These are phyloP conservation scores for Oemleria cerasiformis DNA, from an alignment of 306 rosid genomes.

Conservation along the genomic window DNA sequence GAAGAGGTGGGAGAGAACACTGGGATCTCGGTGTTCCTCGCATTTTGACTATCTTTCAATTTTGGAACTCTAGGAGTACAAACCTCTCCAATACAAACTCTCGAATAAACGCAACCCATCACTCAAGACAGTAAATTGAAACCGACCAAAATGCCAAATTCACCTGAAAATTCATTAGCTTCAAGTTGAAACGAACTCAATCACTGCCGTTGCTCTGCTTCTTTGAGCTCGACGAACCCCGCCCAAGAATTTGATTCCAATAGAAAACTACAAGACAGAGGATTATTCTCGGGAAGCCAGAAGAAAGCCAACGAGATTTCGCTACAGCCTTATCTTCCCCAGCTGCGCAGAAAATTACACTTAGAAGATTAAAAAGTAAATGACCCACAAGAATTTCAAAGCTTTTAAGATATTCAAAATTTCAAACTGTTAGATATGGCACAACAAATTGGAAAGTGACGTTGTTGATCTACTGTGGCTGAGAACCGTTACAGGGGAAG, in stretches of 20 bases:
- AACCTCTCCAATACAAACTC: constrained; percentile 73
- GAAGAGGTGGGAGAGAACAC: constrained; percentile 48
- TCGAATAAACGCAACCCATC: constrained; percentile 94
- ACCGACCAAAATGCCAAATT: constrained; percentile 33
- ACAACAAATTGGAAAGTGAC: constrained; percentile 24
- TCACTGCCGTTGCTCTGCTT: constrained; percentile 6
- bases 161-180: constrained; percentile 43
- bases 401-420: neutral
- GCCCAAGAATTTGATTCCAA: neutral
- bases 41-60: constrained; percentile 41
- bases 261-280: neutral
- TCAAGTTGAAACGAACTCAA: constrained; percentile 12
- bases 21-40: constrained; percentile 28
- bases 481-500: constrained; percentile 23
- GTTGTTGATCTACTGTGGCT: constrained; percentile 22
- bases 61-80: constrained; percentile 43
- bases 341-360: constrained; percentile 16
- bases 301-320: neutral
- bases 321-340: constrained; percentile 29
- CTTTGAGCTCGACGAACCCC: neutral
- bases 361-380: neutral
- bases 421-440: constrained; percentile 13
- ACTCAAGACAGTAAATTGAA: constrained; percentile 14
- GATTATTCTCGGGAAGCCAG: constrained; percentile 4
- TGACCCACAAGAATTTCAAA: constrained; percentile 2